These are phyloP conservation scores for Panellus pusillus DNA, from an alignment of 768 basidiomycete species.

Conservation along the genomic window DNA sequence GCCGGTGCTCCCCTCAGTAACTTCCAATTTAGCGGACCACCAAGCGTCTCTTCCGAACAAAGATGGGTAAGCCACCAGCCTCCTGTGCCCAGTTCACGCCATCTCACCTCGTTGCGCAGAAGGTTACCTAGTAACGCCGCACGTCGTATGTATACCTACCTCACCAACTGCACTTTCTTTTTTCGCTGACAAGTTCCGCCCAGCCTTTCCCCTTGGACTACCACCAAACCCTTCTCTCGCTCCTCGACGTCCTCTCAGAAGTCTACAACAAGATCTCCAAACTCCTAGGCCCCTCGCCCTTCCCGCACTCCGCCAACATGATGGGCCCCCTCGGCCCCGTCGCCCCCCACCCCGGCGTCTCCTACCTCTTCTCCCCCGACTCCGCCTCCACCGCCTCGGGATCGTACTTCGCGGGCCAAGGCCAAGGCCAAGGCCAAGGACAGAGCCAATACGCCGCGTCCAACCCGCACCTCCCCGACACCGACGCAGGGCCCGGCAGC, in stretches of 20 bases:
- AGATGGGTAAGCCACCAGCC: slow-evolving; percentile 54
- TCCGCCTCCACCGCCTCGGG: slow-evolving; percentile 9
- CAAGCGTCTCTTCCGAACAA: slow-evolving; percentile 63
- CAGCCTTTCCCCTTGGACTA: slow-evolving; percentile 92
- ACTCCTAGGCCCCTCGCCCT: slow-evolving; percentile 80
- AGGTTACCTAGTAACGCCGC: slow-evolving; percentile 68
- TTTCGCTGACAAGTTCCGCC: not conserved
- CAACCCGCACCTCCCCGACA: slow-evolving; percentile 26
- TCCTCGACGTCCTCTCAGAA: slow-evolving; percentile 87
- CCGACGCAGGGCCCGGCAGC: slow-evolving; percentile 46
- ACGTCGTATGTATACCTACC: slow-evolving; percentile 56
- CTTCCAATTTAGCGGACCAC: slow-evolving; percentile 12
- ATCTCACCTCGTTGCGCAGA: slow-evolving; percentile 63
- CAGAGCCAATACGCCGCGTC: slow-evolving; percentile 24
- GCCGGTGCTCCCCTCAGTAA: not conserved
- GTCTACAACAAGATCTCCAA: slow-evolving; percentile 86
- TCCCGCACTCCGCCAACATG: slow-evolving; percentile 63
- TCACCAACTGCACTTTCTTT: too few relatives aligned
- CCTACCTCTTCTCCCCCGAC: slow-evolving; percentile 68
- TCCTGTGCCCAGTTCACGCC: slow-evolving; percentile 57
- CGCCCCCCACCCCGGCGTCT: slow-evolving; percentile 79
- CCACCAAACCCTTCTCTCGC: slow-evolving; percentile 83
- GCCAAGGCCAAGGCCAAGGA: slow-evolving; percentile 11
- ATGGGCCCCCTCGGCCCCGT: slow-evolving; percentile 78
- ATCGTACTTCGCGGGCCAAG: slow-evolving; percentile 14